Evolutionary conservation across 78 protist genomes (phyloP).

Genomic region (Dictyostelium brefeldianum): DNA sequence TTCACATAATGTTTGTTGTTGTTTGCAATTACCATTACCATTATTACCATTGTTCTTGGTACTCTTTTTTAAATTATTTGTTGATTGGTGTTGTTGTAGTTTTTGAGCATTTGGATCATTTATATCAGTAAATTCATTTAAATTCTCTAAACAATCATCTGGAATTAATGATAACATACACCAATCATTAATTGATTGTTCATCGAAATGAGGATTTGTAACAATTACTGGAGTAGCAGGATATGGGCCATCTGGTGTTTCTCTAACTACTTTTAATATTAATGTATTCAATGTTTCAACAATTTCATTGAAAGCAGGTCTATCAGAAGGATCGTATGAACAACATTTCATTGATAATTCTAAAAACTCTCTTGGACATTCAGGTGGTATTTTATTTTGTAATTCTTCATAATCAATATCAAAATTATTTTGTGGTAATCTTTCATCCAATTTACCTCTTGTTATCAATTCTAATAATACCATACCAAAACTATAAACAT

Average conservation of each 20-base stretch:
- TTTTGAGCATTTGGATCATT: neutral
- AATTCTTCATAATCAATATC: conserved; percentile 57
- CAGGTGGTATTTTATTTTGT: conserved; percentile 7
- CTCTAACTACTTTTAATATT: neutral
- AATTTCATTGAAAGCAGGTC: conserved; percentile 46
- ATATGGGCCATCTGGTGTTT: conserved; percentile 15
- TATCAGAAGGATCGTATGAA: conserved; percentile 37
- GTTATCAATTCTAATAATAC: conserved; percentile 70
- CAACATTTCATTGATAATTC: conserved; percentile 59
- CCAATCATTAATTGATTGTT: conserved; percentile 52
- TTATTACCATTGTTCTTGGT: neutral
- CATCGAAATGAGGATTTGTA: conserved; percentile 50
- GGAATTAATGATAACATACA: conserved; percentile 56
- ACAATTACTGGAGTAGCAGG: neutral
- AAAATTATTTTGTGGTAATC: conserved; percentile 75
- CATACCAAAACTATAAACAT: conserved; percentile 82
- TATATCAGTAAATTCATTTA: conserved; percentile 8
- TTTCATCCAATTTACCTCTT: conserved; percentile 23
- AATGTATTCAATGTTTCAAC: conserved; percentile 2
- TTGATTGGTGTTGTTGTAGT: neutral
- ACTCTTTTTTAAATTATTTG: neutral
- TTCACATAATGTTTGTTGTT: neutral
- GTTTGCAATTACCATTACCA: neutral
- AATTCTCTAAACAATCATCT: conserved; percentile 52
- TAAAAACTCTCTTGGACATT: conserved; percentile 62